Base-by-base conservation (phyloP, 805 yeast species). In the Pichia sporocuriosa region DNA sequence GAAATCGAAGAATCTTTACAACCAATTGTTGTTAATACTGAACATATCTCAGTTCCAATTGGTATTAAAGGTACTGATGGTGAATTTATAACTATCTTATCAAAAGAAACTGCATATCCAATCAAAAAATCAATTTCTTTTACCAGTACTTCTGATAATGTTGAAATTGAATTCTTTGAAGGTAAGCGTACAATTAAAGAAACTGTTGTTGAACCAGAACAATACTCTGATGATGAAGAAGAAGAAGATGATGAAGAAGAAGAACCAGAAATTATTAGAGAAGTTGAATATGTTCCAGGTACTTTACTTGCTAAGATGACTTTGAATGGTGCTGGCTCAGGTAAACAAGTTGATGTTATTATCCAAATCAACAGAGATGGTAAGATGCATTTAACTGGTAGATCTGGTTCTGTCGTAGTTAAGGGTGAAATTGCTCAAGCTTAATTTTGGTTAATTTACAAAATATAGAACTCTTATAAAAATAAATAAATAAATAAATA, bases 91-190 rank as follows among this genome's bases (percentile, higher is more conserved):
- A 76, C 90, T 32, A 70, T 93, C 33, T 67, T 93, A 40, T 79
- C 83, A 46, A 75, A 79, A 39, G 90, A 88, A 68, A 85, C 97
- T 41, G 85, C 96, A 23, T 79, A 80, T 64, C 98, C 98, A 52
- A 84, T 86, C 58, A 84, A 86, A 67, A 84, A 81, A 66, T 68
- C 86, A 13, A 55, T 84, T 47, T 68, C 76, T 39, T 72, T 90
- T 53, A 70, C 75, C 50, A 75, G 77, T 54, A 79, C 81, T 39
- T 73, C 70, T 35, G 80, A 73, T 39, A 72, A 80, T 45, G 84
- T 79, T 32, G 67, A 79, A 40, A 63, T 93, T 47, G 79, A 81
- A 59, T 73, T 93, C 50, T 81, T 73, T 63, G 97, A 89, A 68
- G 96, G 93, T 64, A 81, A 82, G 63, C 77, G 89, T 59, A 76